Evolutionary conservation across 225 moss, liverwort and hornwort genomes (phyloP).

Genomic region (Pleurozium schreberi): DNA sequence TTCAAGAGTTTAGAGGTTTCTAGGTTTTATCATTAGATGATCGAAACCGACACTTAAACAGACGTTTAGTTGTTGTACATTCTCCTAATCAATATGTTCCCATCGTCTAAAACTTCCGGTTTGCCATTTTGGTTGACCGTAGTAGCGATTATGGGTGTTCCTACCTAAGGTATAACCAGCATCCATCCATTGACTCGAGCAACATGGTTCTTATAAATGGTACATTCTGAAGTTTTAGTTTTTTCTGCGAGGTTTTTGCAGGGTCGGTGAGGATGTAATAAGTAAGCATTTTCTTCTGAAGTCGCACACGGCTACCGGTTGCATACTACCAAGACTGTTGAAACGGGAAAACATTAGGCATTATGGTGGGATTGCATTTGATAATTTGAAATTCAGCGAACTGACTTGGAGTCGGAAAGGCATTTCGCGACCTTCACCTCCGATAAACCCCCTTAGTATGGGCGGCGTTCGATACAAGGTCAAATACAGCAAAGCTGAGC

Average conservation of each 20-base stretch:
- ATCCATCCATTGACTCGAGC: not conserved
- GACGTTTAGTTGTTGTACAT: not conserved
- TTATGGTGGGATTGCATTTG: constrained; percentile 6
- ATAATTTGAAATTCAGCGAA: not conserved
- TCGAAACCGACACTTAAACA: not conserved
- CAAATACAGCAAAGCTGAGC: constrained; percentile 29
- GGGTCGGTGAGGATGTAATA: not conserved
- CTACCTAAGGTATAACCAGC: not conserved
- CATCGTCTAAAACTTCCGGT: not conserved
- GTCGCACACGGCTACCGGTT: not conserved
- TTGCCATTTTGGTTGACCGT: not conserved
- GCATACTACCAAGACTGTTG: not conserved
- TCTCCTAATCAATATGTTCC: not conserved
- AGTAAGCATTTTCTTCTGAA: not conserved
- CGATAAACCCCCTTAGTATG: not conserved
- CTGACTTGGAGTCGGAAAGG: constrained; percentile 5
- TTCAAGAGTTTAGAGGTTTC: not conserved
- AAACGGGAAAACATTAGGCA: not conserved
- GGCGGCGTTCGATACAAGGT: constrained; percentile 33
- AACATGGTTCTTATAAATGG: not conserved
- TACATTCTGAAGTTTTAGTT: not conserved
- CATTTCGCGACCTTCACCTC: not conserved
- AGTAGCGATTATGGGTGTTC: not conserved
- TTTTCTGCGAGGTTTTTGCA: not conserved
- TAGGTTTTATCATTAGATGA: not conserved